Evolutionary conservation across 78 protist species (phyloP).

Genomic region (Dictyostelium brefeldianum): DNA sequence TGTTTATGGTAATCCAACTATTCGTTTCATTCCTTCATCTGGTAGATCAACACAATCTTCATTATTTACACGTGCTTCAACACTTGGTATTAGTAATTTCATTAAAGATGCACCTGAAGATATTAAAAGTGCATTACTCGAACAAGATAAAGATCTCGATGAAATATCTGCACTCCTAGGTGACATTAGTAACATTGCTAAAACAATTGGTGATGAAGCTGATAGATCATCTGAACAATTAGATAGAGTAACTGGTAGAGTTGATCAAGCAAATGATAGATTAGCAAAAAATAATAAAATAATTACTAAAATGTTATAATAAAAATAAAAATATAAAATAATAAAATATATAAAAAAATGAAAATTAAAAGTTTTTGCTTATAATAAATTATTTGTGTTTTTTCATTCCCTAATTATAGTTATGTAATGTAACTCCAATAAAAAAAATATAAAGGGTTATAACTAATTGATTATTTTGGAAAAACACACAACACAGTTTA

Average conservation of each 20-base stretch:
- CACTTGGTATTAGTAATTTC: constrained; percentile 23
- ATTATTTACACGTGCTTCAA: constrained; percentile 32
- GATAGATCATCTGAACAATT: constrained; percentile 73
- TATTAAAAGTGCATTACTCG: constrained; percentile 16
- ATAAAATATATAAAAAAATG: neutral
- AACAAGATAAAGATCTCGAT: constrained; percentile 82
- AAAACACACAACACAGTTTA: too few relatives aligned
- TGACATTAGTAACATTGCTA: constrained; percentile 80
- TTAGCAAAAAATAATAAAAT: constrained; percentile 35
- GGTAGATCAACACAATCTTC: constrained; percentile 26
- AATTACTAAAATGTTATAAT: constrained; percentile 74
- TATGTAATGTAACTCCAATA: too few relatives aligned
- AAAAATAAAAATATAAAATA: neutral
- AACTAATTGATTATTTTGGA: too few relatives aligned
- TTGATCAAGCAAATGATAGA: constrained; percentile 60
- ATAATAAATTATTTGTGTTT: too few relatives aligned
- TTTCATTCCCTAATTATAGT: too few relatives aligned
- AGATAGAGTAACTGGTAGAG: constrained; percentile 45
- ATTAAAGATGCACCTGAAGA: constrained; percentile 67
- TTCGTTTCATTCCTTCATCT: constrained; percentile 35
- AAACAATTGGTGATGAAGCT: constrained; percentile 77
- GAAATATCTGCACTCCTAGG: constrained; percentile 72
- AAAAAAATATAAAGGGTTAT: too few relatives aligned
- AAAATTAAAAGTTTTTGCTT: too few relatives aligned
- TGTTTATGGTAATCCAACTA: constrained; percentile 72